These are phyloP conservation scores for Ceratobasidium theobromae DNA, from an alignment of 1,284 basidiomycete genomes.

Conservation along the genomic window DNA sequence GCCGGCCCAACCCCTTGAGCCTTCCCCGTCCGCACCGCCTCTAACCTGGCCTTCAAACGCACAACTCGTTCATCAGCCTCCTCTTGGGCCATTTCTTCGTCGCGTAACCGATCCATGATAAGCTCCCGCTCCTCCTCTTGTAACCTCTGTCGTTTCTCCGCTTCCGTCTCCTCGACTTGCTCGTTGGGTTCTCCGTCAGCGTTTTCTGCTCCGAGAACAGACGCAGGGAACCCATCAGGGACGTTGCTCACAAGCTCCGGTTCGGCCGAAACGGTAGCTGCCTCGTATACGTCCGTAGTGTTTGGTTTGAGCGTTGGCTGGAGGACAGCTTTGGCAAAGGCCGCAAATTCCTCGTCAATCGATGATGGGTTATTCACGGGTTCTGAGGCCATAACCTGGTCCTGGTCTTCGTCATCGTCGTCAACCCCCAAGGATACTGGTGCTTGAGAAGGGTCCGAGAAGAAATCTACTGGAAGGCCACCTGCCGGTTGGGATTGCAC, in stretches of 20 bases:
- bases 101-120: constrained; percentile 76
- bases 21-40: constrained; percentile 48
- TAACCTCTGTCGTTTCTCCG: constrained; percentile 49
- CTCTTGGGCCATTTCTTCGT: constrained; percentile 79
- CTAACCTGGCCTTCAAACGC: constrained; percentile 62
- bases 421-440: constrained; percentile 47
- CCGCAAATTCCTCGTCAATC: constrained; percentile 51
- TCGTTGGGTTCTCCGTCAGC: constrained; percentile 39
- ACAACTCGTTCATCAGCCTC: constrained; percentile 75
- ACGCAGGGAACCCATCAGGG: constrained; percentile 55
- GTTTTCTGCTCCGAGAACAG: constrained; percentile 18
- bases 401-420: constrained; percentile 51
- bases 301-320: constrained; percentile 18
- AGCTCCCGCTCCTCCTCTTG: constrained; percentile 73
- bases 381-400: constrained; percentile 39
- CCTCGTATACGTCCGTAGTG: constrained; percentile 55
- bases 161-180: constrained; percentile 44
- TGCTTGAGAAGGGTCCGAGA: constrained; percentile 68
- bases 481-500: constrained; percentile 11
- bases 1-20: background rate
- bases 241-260: constrained; percentile 52
- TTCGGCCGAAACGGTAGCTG: constrained; percentile 70
- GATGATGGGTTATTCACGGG: constrained; percentile 38
- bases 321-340: constrained; percentile 49
- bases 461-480: constrained; percentile 69